A percentile compares a stretch with the other conserved stretches of the same genome.
Conservation (phyloP, 306 rosid species). For the Gastrolobium bilobum region DNA sequence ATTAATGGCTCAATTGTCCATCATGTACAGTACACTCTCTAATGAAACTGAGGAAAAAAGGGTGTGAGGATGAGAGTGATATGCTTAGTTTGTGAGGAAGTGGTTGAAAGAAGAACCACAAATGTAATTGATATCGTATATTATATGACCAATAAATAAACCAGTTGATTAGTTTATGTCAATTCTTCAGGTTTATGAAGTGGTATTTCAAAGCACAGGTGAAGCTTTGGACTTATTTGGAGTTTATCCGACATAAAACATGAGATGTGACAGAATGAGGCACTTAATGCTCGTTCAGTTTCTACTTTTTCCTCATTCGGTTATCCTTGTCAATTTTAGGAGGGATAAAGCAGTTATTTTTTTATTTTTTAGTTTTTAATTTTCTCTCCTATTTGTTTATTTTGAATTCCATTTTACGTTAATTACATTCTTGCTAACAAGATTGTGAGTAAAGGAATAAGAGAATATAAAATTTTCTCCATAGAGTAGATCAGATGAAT, state of each 20-base stretch:
- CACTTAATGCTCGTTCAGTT: slow-evolving; percentile 46
- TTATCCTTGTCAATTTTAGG: slow-evolving; percentile 56
- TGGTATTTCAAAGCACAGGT: slow-evolving; percentile 59
- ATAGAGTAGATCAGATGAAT: slow-evolving; percentile 27
- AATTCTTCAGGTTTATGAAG: slow-evolving; percentile 58
- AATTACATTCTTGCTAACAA: slow-evolving; percentile 43
- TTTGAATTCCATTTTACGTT: slow-evolving; percentile 41
- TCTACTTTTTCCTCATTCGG: slow-evolving; percentile 41
- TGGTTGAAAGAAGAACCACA: slow-evolving; percentile 58
- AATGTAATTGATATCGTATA: slow-evolving; percentile 49
- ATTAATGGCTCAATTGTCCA: slow-evolving; percentile 53
- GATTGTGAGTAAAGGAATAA: slow-evolving; percentile 39
- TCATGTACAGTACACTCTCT: slow-evolving; percentile 62
- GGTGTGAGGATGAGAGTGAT: slow-evolving; percentile 31
- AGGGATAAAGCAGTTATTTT: slow-evolving; percentile 34
- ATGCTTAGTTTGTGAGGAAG: slow-evolving; percentile 46
- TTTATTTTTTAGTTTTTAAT: neutral
- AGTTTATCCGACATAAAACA: slow-evolving; percentile 89
- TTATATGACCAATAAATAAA: slow-evolving; percentile 54
- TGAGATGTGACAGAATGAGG: slow-evolving; percentile 92
- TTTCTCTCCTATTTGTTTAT: slow-evolving; percentile 45
- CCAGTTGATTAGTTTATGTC: slow-evolving; percentile 49
- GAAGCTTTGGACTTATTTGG: slow-evolving; percentile 74
- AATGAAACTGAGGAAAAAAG: slow-evolving; percentile 45
- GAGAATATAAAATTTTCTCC: slow-evolving; percentile 37